phyloP scores from a whole-genome alignment of 2,329 filamentous ascomycete genomes.

The Whalleya microplaca region DNA sequence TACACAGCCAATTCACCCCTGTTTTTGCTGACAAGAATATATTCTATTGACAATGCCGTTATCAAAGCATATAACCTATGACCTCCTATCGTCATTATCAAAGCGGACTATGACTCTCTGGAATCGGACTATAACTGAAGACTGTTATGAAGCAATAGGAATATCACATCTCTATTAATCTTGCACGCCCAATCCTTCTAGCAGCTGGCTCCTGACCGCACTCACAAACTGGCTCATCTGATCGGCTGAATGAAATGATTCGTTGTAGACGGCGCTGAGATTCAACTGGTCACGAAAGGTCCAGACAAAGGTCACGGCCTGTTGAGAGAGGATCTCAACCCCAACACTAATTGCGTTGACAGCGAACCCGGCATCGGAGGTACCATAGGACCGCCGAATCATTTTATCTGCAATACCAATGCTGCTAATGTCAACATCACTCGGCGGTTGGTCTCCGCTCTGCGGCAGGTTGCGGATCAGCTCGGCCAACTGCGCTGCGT shows the following conservation, averaged over 20 bases:
- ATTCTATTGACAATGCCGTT: too few species aligned
- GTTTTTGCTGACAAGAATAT: too few species aligned
- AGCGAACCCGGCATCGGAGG: constrained; percentile 24
- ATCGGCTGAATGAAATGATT: constrained; percentile 33
- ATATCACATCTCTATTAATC: constrained; percentile 5
- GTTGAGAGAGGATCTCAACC: constrained; percentile 37
- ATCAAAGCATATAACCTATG: too few species aligned
- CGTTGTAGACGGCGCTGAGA: constrained; percentile 38
- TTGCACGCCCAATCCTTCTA: constrained; percentile 14
- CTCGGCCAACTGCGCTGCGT: constrained; percentile 29
- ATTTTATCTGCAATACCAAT: constrained; percentile 31
- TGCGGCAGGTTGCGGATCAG: constrained; percentile 27
- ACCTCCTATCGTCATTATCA: too few species aligned
- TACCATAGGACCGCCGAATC: constrained; percentile 32
- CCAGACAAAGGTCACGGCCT: constrained; percentile 36
- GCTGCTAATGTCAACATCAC: constrained; percentile 37
- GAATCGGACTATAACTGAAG: too few species aligned
- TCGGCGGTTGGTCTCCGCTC: constrained; percentile 23
- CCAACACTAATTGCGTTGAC: constrained; percentile 35
- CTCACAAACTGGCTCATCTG: constrained; percentile 32
- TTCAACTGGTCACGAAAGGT: constrained; percentile 39
- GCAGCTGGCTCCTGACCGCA: constrained; percentile 28
- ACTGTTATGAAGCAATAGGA: background rate
- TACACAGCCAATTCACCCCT: too few species aligned
- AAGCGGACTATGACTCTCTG: too few species aligned